Evolutionary conservation across 2,329 filamentous ascomycete genomes (phyloP), one percentile per base, ranked within the genome.

Genomic region (Apiospora phragmitis): DNA sequence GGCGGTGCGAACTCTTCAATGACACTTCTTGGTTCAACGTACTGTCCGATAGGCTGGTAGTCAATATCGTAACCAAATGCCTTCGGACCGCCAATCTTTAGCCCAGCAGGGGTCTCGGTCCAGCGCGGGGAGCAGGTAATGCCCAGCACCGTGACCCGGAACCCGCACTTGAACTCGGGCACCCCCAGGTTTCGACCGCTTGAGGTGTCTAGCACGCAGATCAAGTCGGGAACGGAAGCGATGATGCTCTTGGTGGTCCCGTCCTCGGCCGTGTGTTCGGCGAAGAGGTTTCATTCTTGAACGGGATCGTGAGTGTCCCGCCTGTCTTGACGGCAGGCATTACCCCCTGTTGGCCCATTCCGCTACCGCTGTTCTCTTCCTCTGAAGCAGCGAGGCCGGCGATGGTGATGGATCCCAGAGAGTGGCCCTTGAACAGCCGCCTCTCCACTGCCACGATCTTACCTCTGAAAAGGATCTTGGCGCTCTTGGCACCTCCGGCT

Each of bases 261-360:
- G 6, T 77, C 75, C 16, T 75, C 75, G 3, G 77, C 72, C 0
- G 82, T 73, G 51, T 74, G 78, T 45, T 83, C 77, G 0, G 87
- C 90, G 16, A 86, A 86, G 51, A 92, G 90, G 75, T 92, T 92
- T 93, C 90, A 77, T 92, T 92, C 80, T 91, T 92, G 83, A 92
- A 92, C 0, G 90, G 90, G 49, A 92, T 89, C 75, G 86, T 89
- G 75, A 91, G 79, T 65, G 79, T 74, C 0, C 65, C 65, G 9
- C 65, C 65, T 7, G 18, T 45, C 38, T 42, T 45, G 38, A 67
- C 14, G n/a, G 62, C 62, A 75, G 91, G 79, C 66, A 80, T 74
- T 0, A 8, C 4, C 5, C 35, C 62, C 18, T 42, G 21, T 11
- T n/a, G 35, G 21, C 11, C n/a, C 11, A 8, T 21, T 2, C 62